Evolutionary conservation across 306 rosid species (phyloP), one percentile per base, ranked within the genome.

Genomic region (Abrus pulchellus): DNA sequence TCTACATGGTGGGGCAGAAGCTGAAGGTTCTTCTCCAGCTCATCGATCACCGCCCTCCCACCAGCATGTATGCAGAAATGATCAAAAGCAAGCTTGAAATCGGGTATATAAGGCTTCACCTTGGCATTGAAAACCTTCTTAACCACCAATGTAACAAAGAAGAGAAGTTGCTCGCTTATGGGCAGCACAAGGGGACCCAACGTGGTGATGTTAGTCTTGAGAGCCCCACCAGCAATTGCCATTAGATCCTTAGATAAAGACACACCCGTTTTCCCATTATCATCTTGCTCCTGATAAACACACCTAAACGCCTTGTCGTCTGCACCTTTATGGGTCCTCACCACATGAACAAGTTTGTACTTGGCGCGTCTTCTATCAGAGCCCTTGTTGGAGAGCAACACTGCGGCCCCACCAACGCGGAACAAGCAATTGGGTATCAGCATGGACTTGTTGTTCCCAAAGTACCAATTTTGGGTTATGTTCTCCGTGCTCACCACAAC

Each of bases 11-110:
- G 59, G 0, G 89, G 90, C 5, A 76, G 82, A 74, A 90, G 93
- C 82, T 88, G 86, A 36, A 90, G 75, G 7, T 87, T 90, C 88
- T 82, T 88, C 90, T 90, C 92, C 4, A 90, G 86, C 84, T 90
- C 94, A 9, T 90, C 94, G 13, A 90, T 88, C 77, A 88, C 94
- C 0, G 85, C 92, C 40, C 94, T 85, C 47, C 94, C 94, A 5
- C 92, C 94, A 0, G 94, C 90, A 11, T 90, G 94, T 1, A 90
- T 87, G 60, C 94, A 90, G 70, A 90, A 88, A 69, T 90, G 91
- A 1, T 87, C 87, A 9, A 90, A 89, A 5, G 92, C 94, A 9
- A 88, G 90, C 82, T 87, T 89, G 84, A 89, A 89, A 84, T 90
- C 91, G 0, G 94, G 94, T 0, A 89, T 89, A 49, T 89, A 87